Conservation (phyloP, 306 rosid genomes). For the Vicia sativa region DNA sequence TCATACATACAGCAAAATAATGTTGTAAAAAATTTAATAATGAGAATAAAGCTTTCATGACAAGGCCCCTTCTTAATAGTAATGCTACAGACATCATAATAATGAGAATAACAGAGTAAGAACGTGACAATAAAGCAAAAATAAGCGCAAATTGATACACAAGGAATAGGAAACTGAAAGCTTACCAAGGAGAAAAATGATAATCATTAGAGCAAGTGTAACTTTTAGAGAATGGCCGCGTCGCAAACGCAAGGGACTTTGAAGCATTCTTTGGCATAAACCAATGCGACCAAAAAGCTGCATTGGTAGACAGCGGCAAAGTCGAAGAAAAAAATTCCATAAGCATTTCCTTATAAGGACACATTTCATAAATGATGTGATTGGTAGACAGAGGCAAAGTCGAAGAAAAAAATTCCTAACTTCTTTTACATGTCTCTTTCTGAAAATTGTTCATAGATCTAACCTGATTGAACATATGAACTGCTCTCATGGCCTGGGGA, state of each 20-base stretch:
- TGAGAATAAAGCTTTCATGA: too few relatives aligned
- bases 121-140: conserved; percentile 10
- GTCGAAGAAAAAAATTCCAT: conserved; percentile 30
- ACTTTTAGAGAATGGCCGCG: conserved; percentile 67
- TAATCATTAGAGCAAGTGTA: conserved; percentile 76
- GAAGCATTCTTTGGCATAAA: conserved; percentile 59
- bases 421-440: conserved; percentile 25
- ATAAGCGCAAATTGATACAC: not conserved
- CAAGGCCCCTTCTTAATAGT: too few relatives aligned
- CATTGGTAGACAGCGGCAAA: too few relatives aligned
- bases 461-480: conserved; percentile 71
- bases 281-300: conserved; percentile 59
- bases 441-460: conserved; percentile 35
- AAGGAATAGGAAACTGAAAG: conserved; percentile 37
- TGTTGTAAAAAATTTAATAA: too few relatives aligned
- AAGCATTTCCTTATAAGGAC: conserved; percentile 21
- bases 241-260: conserved; percentile 53
- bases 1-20: too few relatives aligned
- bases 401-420: not conserved
- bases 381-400: conserved; percentile 3
- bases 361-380: not conserved
- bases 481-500: conserved; percentile 58
- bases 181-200: conserved; percentile 82
- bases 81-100: too few relatives aligned
- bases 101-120: not conserved